Evolutionary conservation across 2,329 filamentous ascomycete species (phyloP).

Genomic region (Fonsecaea pugnacius): DNA sequence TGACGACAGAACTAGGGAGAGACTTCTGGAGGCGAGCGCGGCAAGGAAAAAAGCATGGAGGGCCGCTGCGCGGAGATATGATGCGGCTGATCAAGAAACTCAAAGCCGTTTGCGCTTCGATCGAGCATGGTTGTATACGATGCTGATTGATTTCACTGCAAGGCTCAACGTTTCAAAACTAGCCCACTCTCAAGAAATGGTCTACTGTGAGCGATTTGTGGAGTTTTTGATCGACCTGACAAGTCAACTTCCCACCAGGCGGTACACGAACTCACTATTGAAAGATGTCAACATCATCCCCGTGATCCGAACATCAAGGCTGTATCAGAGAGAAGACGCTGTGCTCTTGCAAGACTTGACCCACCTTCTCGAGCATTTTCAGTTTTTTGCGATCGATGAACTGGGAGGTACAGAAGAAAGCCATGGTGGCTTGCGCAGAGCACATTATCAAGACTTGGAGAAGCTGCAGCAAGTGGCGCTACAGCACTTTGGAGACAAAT

Average conservation of each 20-base stretch:
- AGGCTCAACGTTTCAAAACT: slow-evolving; percentile 63
- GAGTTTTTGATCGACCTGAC: slow-evolving; percentile 89
- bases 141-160: slow-evolving; percentile 80
- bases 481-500: slow-evolving; percentile 83
- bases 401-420: slow-evolving; percentile 79
- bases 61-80: slow-evolving; percentile 81
- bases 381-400: slow-evolving; percentile 87
- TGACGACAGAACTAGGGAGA: slow-evolving; percentile 73
- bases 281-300: slow-evolving; percentile 83
- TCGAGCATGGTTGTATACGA: slow-evolving; percentile 86
- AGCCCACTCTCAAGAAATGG: slow-evolving; percentile 58
- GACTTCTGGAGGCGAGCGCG: slow-evolving; percentile 71
- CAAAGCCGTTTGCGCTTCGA: slow-evolving; percentile 87
- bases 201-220: slow-evolving; percentile 91
- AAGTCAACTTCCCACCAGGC: slow-evolving; percentile 88
- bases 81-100: slow-evolving; percentile 77
- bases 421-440: slow-evolving; percentile 73
- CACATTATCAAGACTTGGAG: slow-evolving; percentile 76
- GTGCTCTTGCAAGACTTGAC: slow-evolving; percentile 79
- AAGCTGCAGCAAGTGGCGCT: slow-evolving; percentile 77
- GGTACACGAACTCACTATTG: slow-evolving; percentile 88
- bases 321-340: slow-evolving; percentile 76
- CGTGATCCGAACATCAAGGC: slow-evolving; percentile 74
- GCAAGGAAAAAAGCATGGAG: slow-evolving; percentile 89
- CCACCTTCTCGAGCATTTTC: slow-evolving; percentile 81